phyloP scores from a whole-genome alignment of 1,139 yeast species.

The Saccharomyces hybrid region DNA sequence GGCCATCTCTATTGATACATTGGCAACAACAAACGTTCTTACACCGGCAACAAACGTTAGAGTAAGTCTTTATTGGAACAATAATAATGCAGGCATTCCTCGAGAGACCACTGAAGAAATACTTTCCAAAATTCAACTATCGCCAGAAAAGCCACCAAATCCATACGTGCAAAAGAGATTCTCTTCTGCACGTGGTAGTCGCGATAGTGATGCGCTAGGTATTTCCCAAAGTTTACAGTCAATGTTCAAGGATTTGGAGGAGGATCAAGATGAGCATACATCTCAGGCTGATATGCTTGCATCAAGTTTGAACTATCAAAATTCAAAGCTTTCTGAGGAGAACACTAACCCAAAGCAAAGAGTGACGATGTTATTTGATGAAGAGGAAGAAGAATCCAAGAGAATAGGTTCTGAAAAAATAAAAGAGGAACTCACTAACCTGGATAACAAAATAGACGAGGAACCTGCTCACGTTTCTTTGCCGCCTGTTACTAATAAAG shows the following conservation, averaged over 20 bases:
- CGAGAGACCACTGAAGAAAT: constrained; percentile 32
- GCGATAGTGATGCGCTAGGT: constrained; percentile 9
- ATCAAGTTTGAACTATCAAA: neutral
- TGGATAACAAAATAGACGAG: neutral
- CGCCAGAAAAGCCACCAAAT: constrained; percentile 21
- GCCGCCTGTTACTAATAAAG: neutral
- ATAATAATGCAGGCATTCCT: constrained; percentile 13
- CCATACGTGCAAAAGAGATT: constrained; percentile 19
- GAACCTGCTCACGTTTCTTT: neutral
- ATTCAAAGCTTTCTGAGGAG: neutral
- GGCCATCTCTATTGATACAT: constrained; percentile 30
- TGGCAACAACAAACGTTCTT: constrained; percentile 25
- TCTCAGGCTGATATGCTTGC: constrained; percentile 9
- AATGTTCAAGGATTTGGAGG: constrained; percentile 32
- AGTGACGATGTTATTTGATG: constrained; percentile 31
- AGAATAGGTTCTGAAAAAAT: neutral
- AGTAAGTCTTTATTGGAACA: constrained; percentile 28
- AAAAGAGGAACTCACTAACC: neutral
- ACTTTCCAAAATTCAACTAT: constrained; percentile 26
- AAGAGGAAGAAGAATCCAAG: constrained; percentile 15
- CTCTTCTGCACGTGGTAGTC: constrained; percentile 12
- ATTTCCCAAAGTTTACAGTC: constrained; percentile 23
- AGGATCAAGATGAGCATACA: constrained; percentile 13
- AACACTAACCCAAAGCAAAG: constrained; percentile 12
- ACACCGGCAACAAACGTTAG: constrained; percentile 30